These are phyloP conservation scores for Hysterium pulicare DNA, from an alignment of 2,329 filamentous ascomycete species.

Conservation along the genomic window DNA sequence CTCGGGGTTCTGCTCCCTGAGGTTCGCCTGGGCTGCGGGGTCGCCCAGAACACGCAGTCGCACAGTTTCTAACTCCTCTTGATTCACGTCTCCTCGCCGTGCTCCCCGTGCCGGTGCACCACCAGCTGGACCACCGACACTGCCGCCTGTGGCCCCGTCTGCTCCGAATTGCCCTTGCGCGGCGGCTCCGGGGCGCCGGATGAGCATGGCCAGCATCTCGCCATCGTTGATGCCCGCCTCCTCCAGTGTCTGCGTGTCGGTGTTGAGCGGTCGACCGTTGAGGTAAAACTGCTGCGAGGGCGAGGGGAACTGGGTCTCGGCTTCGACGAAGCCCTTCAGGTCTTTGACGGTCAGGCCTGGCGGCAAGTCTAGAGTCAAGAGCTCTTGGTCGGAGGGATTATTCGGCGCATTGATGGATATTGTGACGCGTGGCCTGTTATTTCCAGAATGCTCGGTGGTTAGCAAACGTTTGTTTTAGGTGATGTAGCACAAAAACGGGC, in stretches of 20 bases:
- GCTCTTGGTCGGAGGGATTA: constrained; percentile 63
- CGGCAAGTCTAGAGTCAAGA: constrained; percentile 78
- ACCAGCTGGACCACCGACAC: neutral
- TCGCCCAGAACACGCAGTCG: constrained; percentile 80
- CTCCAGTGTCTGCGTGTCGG: constrained; percentile 77
- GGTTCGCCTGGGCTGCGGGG: constrained; percentile 66
- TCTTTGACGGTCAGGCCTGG: constrained; percentile 78
- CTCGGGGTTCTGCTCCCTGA: constrained; percentile 70
- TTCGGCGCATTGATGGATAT: constrained; percentile 78
- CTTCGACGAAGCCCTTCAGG: constrained; percentile 83
- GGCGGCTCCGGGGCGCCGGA: constrained; percentile 42
- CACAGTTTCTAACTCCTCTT: constrained; percentile 68
- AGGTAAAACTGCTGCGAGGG: constrained; percentile 81
- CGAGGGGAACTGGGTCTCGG: constrained; percentile 72
- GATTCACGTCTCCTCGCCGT: constrained; percentile 19
- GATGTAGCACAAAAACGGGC: constrained; percentile 34
- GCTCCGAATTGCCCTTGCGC: constrained; percentile 16
- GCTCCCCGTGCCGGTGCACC: constrained; percentile 18
- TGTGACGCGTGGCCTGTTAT: constrained; percentile 77
- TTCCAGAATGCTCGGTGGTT: constrained; percentile 20
- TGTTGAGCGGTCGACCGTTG: constrained; percentile 76
- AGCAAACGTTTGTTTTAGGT: constrained; percentile 18
- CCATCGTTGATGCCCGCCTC: constrained; percentile 78
- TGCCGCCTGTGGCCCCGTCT: neutral
- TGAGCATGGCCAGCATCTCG: constrained; percentile 88